Evolutionary conservation across 192 early-diverging fungal species (phyloP), one percentile per base, ranked within the genome.

Genomic region (Phycomyces blakesleeanus): DNA sequence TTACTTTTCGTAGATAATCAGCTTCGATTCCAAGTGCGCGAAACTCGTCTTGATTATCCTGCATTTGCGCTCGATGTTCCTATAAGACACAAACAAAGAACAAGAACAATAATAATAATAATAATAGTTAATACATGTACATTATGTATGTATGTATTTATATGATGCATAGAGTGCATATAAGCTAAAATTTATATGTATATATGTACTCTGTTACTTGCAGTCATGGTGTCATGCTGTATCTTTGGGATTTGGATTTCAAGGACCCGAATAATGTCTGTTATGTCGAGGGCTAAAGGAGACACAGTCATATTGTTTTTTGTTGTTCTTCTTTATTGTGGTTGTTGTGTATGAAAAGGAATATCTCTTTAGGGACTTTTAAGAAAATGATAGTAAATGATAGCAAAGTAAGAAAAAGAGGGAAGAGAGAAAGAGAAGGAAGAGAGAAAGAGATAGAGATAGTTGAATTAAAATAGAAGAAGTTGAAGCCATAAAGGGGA

Each of bases 1-100:
- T 47, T 62, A 62, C 60, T 51, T 62, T 62, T 62, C 37, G 60
- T 37, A 62, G 49, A n/a, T 52, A 62, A 21, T 52, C 60, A 2
- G 49, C n/a, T 15, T 62, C 26, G 6, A 27, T 24, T 2, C 26
- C 21, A 11, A 62, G 29, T 3, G 22, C 47, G 8, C 20, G 18
- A 37, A 51, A 62, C 44, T 59, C n/a, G 11, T 59, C 44, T 22
- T 24, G 16, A 40, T 7, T n/a, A 21, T 41, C 41, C 26, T 59
- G 41, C 20, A 59, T 40, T 21, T 44, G 58, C 10, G n/a, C 41
- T 3, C 16, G 5, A 24, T 59, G 26, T 16, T 49, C 59, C 26
- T 54, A 12, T 4, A 20, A 20, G 24, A n/a, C 5, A 24, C 7
- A 20, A 54, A 25, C 1, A 34, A 34, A 34, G 7, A 34, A 34